phyloP scores from a whole-genome alignment of 129 eudicot genomes.

The Pseudognaphalium luteoalbum region DNA sequence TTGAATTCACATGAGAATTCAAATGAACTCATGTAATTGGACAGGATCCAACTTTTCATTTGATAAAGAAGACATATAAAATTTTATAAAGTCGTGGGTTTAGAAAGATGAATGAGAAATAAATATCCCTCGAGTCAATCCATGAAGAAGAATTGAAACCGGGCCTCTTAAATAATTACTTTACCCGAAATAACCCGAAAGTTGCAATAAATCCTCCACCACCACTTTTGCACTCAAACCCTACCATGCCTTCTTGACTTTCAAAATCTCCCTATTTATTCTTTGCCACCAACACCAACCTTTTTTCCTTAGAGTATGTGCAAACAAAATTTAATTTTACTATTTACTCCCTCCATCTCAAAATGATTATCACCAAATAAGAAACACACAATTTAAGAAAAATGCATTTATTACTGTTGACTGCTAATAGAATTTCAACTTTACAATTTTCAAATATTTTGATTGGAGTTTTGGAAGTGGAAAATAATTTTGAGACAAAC shows the following conservation, averaged over 20 bases:
- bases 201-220: conserved; percentile 37
- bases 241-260: conserved; percentile 36
- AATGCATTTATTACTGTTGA: too few species aligned
- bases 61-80: not conserved
- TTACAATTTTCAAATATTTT: too few species aligned
- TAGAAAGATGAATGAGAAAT: conserved; percentile 28
- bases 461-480: too few species aligned
- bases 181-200: conserved; percentile 42
- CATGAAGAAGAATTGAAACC: conserved; percentile 25
- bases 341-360: too few species aligned
- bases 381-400: too few species aligned
- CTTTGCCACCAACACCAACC: conserved; percentile 26
- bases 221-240: conserved; percentile 49
- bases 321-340: not conserved
- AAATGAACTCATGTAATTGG: too few species aligned
- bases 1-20: too few species aligned
- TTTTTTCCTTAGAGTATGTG: conserved; percentile 33
- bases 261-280: conserved; percentile 30
- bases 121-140: conserved; percentile 42
- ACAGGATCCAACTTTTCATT: not conserved
- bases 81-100: not conserved
- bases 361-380: too few species aligned
- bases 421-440: too few species aligned
- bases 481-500: too few species aligned
- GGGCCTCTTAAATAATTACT: conserved; percentile 27